phyloP scores from a whole-genome alignment of 2,329 filamentous ascomycete species.

The Hypomyces rosellus region DNA sequence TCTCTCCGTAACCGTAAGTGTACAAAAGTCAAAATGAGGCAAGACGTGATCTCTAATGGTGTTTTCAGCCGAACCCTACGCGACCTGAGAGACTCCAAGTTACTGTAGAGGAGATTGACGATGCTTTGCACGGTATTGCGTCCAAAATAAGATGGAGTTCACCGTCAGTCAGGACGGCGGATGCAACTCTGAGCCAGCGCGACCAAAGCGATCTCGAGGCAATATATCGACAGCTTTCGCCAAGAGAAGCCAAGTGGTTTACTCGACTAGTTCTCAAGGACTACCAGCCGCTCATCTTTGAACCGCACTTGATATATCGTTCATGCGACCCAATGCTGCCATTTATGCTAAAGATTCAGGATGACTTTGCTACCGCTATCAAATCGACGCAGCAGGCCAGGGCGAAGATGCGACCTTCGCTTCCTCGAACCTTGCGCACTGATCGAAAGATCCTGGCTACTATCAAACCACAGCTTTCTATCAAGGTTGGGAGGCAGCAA shows the following conservation, averaged over 20 bases:
- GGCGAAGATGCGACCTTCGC: constrained; percentile 9
- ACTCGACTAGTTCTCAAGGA: constrained; percentile 74
- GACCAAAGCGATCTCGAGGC: constrained; percentile 43
- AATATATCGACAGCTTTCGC: constrained; percentile 54
- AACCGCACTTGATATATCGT: constrained; percentile 48
- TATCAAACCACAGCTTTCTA: constrained; percentile 49
- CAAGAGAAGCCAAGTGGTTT: constrained; percentile 80
- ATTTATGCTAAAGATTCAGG: constrained; percentile 61
- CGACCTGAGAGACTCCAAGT: constrained; percentile 34
- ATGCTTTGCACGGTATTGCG: constrained; percentile 58
- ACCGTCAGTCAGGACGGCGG: constrained; percentile 44
- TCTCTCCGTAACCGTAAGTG: constrained; percentile 51
- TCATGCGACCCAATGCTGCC: constrained; percentile 66
- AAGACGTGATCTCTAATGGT: background rate
- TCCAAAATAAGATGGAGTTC: constrained; percentile 66
- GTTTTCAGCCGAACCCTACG: constrained; percentile 38
- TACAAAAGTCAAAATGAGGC: background rate
- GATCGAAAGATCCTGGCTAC: constrained; percentile 19
- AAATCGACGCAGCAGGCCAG: constrained; percentile 39
- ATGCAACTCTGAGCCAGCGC: constrained; percentile 16
- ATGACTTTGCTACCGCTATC: constrained; percentile 58
- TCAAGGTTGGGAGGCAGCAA: constrained; percentile 58
- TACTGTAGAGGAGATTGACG: constrained; percentile 67
- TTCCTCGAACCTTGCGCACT: constrained; percentile 11
- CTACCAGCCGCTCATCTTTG: constrained; percentile 60